Evolutionary conservation across 139 green algal species (phyloP), one percentile per base, ranked within the genome.

Genomic region (Picochlorum sp.): DNA sequence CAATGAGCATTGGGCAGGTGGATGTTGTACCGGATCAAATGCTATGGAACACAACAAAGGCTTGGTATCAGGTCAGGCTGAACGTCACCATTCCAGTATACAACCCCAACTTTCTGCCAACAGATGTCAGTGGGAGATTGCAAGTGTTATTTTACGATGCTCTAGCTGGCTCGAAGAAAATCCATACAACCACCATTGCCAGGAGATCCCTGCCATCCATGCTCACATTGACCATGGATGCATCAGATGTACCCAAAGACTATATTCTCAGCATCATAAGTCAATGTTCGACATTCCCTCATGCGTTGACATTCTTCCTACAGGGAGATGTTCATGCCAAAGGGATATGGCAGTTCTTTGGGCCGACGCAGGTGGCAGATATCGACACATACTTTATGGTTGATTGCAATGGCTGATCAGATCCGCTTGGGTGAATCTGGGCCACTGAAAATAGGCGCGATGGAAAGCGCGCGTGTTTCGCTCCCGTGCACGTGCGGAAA

Each of bases 301-400:
- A 82, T 49, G 66, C 77, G 3, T 77, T 92, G 50, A 83, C 91
- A 44, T 92, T 92, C 75, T 91, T 92, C 62, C 71, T 92, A 0
- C 76, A 78, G 21, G 83, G 76, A 51, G 72, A 62, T 23, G 72
- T 91, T 45, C 73, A 81, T 73, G 79, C 73, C 0, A 61, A 57
- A 3, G 86, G 84, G 55, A 41, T 41, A 41, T 41, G 34, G 34
- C 47, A 54, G 16, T 54, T 54, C 47, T 54, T 54, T 14, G 21
- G 86, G 32, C 71, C 63, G 2, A 70, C 71, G 67, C 56, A 20
- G 2, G 67, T 91, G 44, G 67, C 83, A 0, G 63, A 67, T 6
- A 80, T 91, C 18, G 80, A 91, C 66, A 85, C 77, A 16, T 89
- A 91, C 56, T 89, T 89, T 66, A 81, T 90, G 45, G 70, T 91